Conservation (phyloP, 192 early-diverging fungal species). For the Podila verticillata region DNA sequence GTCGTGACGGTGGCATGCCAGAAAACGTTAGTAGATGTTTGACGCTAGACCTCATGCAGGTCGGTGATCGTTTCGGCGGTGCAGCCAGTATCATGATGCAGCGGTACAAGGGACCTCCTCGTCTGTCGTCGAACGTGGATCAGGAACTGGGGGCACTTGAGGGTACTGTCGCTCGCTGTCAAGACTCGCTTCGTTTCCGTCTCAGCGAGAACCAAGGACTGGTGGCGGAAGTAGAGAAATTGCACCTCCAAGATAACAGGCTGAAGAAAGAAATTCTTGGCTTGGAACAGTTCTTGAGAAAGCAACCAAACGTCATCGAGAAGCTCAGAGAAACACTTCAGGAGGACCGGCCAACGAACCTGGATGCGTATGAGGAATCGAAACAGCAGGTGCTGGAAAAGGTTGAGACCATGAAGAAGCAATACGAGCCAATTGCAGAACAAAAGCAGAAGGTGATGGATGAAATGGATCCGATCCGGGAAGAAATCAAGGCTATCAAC, state of each 20-base stretch:
- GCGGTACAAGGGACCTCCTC: conserved; percentile 50
- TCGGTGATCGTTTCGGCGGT: conserved; percentile 62
- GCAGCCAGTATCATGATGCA: conserved; percentile 46
- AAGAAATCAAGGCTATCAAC: conserved; percentile 52
- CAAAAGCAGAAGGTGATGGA: conserved; percentile 48
- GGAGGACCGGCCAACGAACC: conserved; percentile 71
- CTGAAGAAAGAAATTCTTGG: conserved; percentile 2
- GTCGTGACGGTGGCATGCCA: conserved; percentile 60
- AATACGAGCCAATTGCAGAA: conserved; percentile 63
- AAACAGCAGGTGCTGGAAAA: conserved; percentile 56
- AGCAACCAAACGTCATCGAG: conserved; percentile 14
- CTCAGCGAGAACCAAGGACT: conserved; percentile 8
- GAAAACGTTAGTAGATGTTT: conserved; percentile 70
- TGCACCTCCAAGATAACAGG: conserved; percentile 1
- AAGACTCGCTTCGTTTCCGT: conserved; percentile 48
- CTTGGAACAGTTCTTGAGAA: conserved; percentile 20
- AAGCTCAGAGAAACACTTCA: conserved; percentile 18
- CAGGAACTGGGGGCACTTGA: conserved; percentile 54
- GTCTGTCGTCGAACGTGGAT: conserved; percentile 31
- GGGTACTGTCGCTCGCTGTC: conserved; percentile 32
- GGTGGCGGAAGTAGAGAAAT: not conserved
- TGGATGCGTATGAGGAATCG: conserved; percentile 65
- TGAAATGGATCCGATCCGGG: conserved; percentile 49
- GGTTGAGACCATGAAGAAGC: conserved; percentile 66
- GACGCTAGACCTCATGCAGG: conserved; percentile 65